Percentiles rank a stretch among this genome's conserved stretches.
Evolutionary conservation across 352 stramenopile species (phyloP).

Genomic region (Phytophthora vignae): DNA sequence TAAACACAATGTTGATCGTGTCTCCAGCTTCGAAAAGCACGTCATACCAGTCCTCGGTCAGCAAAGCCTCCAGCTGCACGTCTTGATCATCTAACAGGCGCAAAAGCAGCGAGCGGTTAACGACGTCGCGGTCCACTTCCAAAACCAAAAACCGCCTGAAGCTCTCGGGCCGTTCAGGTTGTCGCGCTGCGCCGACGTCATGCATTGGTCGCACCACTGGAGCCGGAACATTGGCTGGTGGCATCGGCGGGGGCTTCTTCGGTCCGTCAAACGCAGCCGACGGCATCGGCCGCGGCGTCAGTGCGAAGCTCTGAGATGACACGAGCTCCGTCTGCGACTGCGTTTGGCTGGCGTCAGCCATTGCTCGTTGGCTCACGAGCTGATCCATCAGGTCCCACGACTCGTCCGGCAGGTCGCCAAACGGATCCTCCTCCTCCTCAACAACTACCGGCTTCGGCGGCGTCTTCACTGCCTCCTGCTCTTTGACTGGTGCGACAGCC

Average conservation of each 20-base stretch:
- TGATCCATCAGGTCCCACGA: constrained; percentile 82
- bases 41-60: constrained; percentile 84
- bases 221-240: constrained; percentile 10
- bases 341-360: constrained; percentile 17
- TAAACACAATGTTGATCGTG: constrained; percentile 84
- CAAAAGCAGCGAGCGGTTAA: constrained; percentile 61
- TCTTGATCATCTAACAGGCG: constrained; percentile 76
- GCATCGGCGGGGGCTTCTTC: constrained; percentile 19
- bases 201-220: constrained; percentile 34
- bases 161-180: constrained; percentile 28
- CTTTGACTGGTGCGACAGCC: constrained; percentile 1
- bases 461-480: constrained; percentile 13
- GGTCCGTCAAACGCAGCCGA: constrained; percentile 15
- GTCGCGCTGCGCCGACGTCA: neutral
- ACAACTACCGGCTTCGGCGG: constrained; percentile 11
- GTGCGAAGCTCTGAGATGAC: constrained; percentile 35
- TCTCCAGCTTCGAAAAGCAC: constrained; percentile 74
- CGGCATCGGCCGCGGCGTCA: constrained; percentile 43
- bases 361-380: constrained; percentile 60
- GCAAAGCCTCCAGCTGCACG: constrained; percentile 58
- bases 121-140: constrained; percentile 64
- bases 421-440: constrained; percentile 49
- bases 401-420: constrained; percentile 78
- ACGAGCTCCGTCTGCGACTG: constrained; percentile 35
- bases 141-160: constrained; percentile 74